Evolutionary conservation across 2,329 filamentous ascomycete genomes (phyloP).

Genomic region (Ophiobolus disseminans): DNA sequence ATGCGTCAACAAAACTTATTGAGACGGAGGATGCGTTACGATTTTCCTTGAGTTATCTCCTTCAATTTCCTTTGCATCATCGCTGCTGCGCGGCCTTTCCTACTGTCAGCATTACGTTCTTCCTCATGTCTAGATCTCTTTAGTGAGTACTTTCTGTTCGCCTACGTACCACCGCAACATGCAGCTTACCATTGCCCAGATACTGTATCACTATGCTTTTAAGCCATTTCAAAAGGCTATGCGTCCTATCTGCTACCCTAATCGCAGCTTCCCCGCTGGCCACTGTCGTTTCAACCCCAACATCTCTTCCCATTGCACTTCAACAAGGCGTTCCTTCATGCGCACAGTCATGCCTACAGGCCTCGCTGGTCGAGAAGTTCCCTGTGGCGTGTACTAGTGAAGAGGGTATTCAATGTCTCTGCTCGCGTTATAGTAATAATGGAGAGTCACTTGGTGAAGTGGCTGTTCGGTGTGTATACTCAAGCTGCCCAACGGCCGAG

Average conservation of each 20-base stretch:
- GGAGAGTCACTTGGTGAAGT: conserved; percentile 49
- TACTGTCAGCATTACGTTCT: conserved; percentile 25
- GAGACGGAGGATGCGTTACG: conserved; percentile 46
- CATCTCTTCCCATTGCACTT: conserved; percentile 35
- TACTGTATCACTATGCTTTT: conserved; percentile 50
- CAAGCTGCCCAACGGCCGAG: conserved; percentile 38
- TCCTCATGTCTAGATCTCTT: conserved; percentile 45
- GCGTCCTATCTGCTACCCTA: conserved; percentile 45
- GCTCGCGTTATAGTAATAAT: conserved; percentile 46
- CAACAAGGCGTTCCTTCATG: conserved; percentile 44
- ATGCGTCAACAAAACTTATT: conserved; percentile 40
- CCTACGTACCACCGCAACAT: conserved; percentile 23
- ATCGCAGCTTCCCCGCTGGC: conserved; percentile 42
- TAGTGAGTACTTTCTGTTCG: conserved; percentile 35
- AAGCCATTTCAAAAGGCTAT: conserved; percentile 47
- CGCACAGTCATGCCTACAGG: conserved; percentile 46
- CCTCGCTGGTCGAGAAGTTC: conserved; percentile 43
- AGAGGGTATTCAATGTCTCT: conserved; percentile 44
- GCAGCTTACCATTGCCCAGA: conserved; percentile 39
- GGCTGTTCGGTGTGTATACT: conserved; percentile 47
- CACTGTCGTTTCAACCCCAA: conserved; percentile 28
- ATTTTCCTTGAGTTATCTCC: conserved; percentile 46
- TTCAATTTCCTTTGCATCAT: conserved; percentile 43
- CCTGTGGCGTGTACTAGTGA: conserved; percentile 44
- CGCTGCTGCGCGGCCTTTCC: conserved; percentile 47